Evolutionary conservation across 2,329 filamentous ascomycete species (phyloP).

Genomic region (Phialophora expanda): DNA sequence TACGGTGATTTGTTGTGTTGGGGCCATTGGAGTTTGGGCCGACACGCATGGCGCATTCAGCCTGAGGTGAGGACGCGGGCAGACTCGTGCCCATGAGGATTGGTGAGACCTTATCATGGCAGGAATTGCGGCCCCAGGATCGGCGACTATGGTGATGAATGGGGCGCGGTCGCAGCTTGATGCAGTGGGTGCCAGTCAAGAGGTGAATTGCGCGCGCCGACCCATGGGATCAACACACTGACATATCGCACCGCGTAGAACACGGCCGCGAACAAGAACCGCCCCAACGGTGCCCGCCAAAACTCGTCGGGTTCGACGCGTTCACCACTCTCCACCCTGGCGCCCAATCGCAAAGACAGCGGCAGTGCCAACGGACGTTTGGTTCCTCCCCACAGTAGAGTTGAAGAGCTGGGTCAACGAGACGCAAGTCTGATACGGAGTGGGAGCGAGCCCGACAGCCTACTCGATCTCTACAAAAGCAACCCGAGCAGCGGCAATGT

Average conservation of each 20-base stretch:
- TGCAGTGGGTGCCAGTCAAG: constrained; percentile 29
- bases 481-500: constrained; percentile 37
- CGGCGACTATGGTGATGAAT: constrained; percentile 26
- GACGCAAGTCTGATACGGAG: constrained; percentile 43
- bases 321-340: constrained; percentile 30
- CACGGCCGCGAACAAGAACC: constrained; percentile 26
- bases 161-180: constrained; percentile 25
- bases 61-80: constrained; percentile 29
- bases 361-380: constrained; percentile 25
- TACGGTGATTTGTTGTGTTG: constrained; percentile 3
- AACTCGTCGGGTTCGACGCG: constrained; percentile 31
- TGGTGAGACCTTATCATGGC: constrained; percentile 27
- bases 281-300: constrained; percentile 28
- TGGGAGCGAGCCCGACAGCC: constrained; percentile 48
- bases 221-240: constrained; percentile 20
- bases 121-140: constrained; percentile 26
- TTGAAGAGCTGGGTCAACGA: constrained; percentile 43
- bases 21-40: constrained; percentile 18
- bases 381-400: constrained; percentile 32
- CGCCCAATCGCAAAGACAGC: constrained; percentile 36
- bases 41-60: constrained; percentile 32
- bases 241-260: constrained; percentile 31
- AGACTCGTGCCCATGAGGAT: constrained; percentile 13
- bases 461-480: constrained; percentile 46
- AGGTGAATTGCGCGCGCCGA: constrained; percentile 25